These are phyloP conservation scores for Aspergillus clavatus DNA, from an alignment of 2,329 filamentous ascomycete genomes.

Conservation along the genomic window DNA sequence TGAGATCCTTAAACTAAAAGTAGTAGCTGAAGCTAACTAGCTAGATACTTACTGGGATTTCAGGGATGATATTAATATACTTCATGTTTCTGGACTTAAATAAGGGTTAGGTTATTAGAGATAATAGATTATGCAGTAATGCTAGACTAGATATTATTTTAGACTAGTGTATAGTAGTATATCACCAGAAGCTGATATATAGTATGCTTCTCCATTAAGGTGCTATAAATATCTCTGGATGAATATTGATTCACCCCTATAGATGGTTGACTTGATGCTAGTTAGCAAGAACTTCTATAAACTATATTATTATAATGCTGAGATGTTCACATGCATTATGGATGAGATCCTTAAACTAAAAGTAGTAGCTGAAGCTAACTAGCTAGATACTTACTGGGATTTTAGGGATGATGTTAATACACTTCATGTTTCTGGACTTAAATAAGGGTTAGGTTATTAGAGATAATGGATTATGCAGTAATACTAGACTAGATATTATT, in stretches of 20 bases:
- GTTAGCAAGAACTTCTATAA: too few relatives aligned
- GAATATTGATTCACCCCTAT: too few relatives aligned
- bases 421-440: conserved; percentile 6
- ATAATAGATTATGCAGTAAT: conserved; percentile 18
- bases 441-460: conserved; percentile 20
- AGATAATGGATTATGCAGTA: conserved; percentile 18
- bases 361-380: not conserved
- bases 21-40: not conserved
- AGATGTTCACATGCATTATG: conserved; percentile 21
- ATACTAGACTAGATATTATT: conserved; percentile 21
- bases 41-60: conserved; percentile 1
- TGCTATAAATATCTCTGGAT: too few relatives aligned
- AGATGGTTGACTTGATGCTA: too few relatives aligned
- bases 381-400: not conserved
- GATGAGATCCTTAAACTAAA: conserved; percentile 23
- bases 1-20: conserved; percentile 20
- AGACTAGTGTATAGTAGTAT: too few relatives aligned
- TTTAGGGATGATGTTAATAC: conserved; percentile 1
- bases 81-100: conserved; percentile 10
- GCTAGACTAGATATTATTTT: conserved; percentile 21
- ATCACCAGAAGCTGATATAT: too few relatives aligned
- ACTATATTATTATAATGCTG: conserved; percentile 18
- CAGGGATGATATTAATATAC: not conserved
- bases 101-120: conserved; percentile 19
- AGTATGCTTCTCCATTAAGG: too few relatives aligned